Conservation (phyloP, 2,329 filamentous ascomycete species). For the Podosphaera xanthii region DNA sequence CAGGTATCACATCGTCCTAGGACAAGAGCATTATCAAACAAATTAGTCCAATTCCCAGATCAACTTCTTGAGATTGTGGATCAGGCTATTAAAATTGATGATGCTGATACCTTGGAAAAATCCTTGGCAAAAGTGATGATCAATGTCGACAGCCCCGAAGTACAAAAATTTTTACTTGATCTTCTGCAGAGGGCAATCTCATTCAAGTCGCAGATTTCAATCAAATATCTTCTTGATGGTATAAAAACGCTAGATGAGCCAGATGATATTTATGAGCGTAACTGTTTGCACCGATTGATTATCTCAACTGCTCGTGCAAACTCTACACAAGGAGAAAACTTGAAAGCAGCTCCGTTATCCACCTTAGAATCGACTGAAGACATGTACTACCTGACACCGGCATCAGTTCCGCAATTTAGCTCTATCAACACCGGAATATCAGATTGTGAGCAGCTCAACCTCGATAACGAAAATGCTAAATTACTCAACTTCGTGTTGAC, state of each 20-base stretch:
- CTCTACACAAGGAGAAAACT: conserved; percentile 19
- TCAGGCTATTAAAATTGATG: conserved; percentile 45
- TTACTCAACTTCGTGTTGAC: conserved; percentile 42
- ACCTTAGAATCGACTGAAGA: conserved; percentile 19
- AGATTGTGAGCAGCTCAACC: conserved; percentile 40
- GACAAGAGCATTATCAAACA: conserved; percentile 52
- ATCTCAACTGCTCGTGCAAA: conserved; percentile 69
- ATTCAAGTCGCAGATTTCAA: conserved; percentile 41
- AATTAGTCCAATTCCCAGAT: conserved; percentile 48
- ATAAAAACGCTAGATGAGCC: conserved; percentile 58
- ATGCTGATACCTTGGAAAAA: conserved; percentile 31
- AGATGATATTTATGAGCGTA: conserved; percentile 83
- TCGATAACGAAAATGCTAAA: conserved; percentile 54
- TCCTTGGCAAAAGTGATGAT: conserved; percentile 35
- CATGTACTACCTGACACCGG: conserved; percentile 54
- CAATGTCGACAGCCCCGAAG: conserved; percentile 26
- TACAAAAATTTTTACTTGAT: conserved; percentile 53
- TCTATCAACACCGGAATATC: conserved; percentile 37
- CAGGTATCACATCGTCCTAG: conserved; percentile 45
- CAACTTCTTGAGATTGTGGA: conserved; percentile 49
- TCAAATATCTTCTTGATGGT: conserved; percentile 45
- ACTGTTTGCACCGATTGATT: conserved; percentile 78
- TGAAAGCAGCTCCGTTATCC: conserved; percentile 16
- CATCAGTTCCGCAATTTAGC: conserved; percentile 40
- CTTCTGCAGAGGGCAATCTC: conserved; percentile 58